A percentile compares a stretch with the other conserved stretches of the same genome.
phyloP scores from a whole-genome alignment of 2,329 filamentous ascomycete species.

The Pezicula neosporulosa region DNA sequence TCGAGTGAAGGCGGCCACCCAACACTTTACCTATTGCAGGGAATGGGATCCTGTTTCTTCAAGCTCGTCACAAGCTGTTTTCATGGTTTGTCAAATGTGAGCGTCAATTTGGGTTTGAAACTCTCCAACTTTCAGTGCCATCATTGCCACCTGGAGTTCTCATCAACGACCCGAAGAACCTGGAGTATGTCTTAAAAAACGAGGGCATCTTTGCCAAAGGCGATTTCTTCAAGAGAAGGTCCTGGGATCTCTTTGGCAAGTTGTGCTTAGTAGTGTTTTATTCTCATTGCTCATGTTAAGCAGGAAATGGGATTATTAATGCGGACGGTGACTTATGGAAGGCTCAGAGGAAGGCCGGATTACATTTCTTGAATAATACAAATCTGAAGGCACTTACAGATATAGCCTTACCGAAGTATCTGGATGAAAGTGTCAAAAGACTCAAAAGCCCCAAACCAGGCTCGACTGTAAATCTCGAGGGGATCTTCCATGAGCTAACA shows the following conservation, averaged over 20 bases:
- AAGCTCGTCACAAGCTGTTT: constrained; percentile 56
- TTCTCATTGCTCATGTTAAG: background rate
- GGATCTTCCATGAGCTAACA: constrained; percentile 60
- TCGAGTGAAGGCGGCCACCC: constrained; percentile 22
- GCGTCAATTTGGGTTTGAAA: constrained; percentile 52
- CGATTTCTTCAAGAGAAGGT: constrained; percentile 55
- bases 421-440: constrained; percentile 37
- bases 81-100: constrained; percentile 60
- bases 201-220: constrained; percentile 60
- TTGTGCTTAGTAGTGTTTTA: background rate
- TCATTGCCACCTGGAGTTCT: constrained; percentile 60
- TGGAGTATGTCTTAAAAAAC: constrained; percentile 60
- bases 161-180: constrained; percentile 56
- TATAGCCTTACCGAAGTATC: constrained; percentile 50
- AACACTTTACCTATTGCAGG: constrained; percentile 47
- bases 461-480: constrained; percentile 49
- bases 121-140: constrained; percentile 59
- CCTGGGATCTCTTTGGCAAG: constrained; percentile 59
- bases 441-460: constrained; percentile 30
- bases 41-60: constrained; percentile 60
- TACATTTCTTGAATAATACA: constrained; percentile 53
- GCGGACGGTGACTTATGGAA: constrained; percentile 62
- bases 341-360: constrained; percentile 58
- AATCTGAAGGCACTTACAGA: constrained; percentile 57
- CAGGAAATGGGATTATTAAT: constrained; percentile 63